phyloP scores from a whole-genome alignment of 495 filamentous ascomycete genomes.

The Annulohypoxylon maeteangense region DNA sequence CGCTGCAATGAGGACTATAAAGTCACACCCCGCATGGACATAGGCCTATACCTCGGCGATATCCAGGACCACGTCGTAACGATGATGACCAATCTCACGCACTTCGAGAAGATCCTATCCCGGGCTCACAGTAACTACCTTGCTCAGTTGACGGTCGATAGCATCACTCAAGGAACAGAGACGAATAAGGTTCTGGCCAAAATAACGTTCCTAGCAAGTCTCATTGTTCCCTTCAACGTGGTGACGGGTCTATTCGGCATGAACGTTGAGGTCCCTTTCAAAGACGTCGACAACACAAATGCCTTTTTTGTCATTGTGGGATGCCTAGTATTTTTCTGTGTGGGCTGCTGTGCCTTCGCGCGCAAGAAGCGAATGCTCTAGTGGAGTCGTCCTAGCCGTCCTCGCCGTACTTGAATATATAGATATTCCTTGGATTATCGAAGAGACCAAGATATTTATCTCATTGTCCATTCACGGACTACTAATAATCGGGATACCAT shows the following conservation, averaged over 20 bases:
- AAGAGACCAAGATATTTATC: background rate
- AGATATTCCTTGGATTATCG: background rate
- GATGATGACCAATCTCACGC: slow-evolving; percentile 94
- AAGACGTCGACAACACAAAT: slow-evolving; percentile 60
- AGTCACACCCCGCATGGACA: slow-evolving; percentile 92
- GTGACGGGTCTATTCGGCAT: slow-evolving; percentile 97
- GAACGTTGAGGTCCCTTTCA: slow-evolving; percentile 89
- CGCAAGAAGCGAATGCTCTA: slow-evolving; percentile 41
- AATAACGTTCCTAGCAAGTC: slow-evolving; percentile 93
- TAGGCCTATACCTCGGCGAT: slow-evolving; percentile 94
- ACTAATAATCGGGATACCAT: background rate
- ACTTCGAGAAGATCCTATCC: slow-evolving; percentile 97
- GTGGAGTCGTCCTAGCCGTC: background rate
- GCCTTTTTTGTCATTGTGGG: slow-evolving; percentile 89
- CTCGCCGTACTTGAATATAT: background rate
- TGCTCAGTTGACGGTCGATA: slow-evolving; percentile 92
- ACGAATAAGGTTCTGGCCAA: slow-evolving; percentile 90
- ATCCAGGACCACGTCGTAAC: slow-evolving; percentile 99
- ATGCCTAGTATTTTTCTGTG: slow-evolving; percentile 68
- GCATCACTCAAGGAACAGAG: slow-evolving; percentile 80
- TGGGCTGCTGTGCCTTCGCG: slow-evolving; percentile 57
- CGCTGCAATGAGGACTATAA: slow-evolving; percentile 97
- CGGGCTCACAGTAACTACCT: slow-evolving; percentile 97
- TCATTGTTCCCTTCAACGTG: slow-evolving; percentile 95
- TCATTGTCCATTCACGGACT: background rate